Conservation (phyloP, 2,329 filamentous ascomycete genomes). For the Fusarium bactridioides region DNA sequence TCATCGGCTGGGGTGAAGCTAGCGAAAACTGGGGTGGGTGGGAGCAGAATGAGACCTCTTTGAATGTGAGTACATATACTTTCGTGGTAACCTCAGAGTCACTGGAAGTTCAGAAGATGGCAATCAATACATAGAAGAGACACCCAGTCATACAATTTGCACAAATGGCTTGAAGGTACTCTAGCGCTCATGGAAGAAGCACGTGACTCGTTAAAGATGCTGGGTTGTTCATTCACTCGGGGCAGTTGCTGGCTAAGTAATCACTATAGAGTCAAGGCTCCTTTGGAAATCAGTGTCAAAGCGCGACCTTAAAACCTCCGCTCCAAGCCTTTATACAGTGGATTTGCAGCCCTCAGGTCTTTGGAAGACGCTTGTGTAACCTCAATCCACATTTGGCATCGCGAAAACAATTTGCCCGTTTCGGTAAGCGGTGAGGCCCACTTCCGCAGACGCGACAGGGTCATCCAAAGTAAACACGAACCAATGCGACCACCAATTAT, state of each 20-base stretch:
- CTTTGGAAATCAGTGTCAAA: background rate
- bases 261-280: background rate
- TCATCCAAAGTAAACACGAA: constrained; percentile 38
- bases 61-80: too few relatives aligned
- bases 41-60: background rate
- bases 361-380: background rate
- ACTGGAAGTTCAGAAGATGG: background rate
- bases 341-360: too few relatives aligned
- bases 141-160: background rate
- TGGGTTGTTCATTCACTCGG: background rate
- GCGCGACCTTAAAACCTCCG: background rate
- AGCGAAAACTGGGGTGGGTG: background rate
- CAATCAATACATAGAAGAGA: background rate
- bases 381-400: background rate
- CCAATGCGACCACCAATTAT: constrained; percentile 34
- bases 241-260: background rate
- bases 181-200: background rate
- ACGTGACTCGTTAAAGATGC: background rate
- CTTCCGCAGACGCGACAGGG: constrained; percentile 35
- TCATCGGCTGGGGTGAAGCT: constrained; percentile 41
- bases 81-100: background rate
- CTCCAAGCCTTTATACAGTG: background rate
- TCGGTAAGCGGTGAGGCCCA: constrained; percentile 40
- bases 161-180: background rate
- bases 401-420: constrained; percentile 6